Evolutionary conservation across 306 rosid genomes (phyloP), one percentile per base, ranked within the genome.

Genomic region (Rubus idaeus): DNA sequence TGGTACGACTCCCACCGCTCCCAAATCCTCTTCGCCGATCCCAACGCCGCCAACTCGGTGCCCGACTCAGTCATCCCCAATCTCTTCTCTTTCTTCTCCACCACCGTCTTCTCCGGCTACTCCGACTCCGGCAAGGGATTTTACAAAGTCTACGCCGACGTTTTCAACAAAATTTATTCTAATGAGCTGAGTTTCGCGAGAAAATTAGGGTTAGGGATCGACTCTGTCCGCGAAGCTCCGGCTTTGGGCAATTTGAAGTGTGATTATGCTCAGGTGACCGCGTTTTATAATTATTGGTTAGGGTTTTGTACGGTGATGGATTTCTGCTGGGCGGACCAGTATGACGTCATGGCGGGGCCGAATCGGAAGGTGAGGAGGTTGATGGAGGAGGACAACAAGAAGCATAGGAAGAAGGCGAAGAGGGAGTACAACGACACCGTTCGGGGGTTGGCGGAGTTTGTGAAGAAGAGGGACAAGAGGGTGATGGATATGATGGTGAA

Each of bases 1-100:
- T 96, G 97, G 97, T 96, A 96, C 85, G 99, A 96, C 44, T 96
- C 99, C 11, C 99, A 96, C 82, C 97, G 99, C 11, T 89, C 96
- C 26, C 92, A 91, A 73, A 96, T 96, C 74, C 99, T 96, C 73
- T 96, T 89, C 80, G 84, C 96, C 68, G 97, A 96, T 57, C 88
- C 92, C 14, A 58, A 52, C 76, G 82, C 97, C 7, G 80, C 53
- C 23, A 73, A 75, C 76, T 87, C 96, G 18, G 77, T 66, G 62
- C 70, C 83, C 20, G 75, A 84, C 83, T 88, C 90, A 5, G 80
- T 60, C 37, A 64, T 92, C 79, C 98, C 98, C 0, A 78, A 96
- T 81, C 89, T 96, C 8, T 96, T 96, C 84, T 82, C 97, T n/a
- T 96, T 88, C 77, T 95, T 96, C 91, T 96, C 98, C 66, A 92